Evolutionary conservation across 169 alveolate species (phyloP).

Genomic region (Theileria luwenshuni): DNA sequence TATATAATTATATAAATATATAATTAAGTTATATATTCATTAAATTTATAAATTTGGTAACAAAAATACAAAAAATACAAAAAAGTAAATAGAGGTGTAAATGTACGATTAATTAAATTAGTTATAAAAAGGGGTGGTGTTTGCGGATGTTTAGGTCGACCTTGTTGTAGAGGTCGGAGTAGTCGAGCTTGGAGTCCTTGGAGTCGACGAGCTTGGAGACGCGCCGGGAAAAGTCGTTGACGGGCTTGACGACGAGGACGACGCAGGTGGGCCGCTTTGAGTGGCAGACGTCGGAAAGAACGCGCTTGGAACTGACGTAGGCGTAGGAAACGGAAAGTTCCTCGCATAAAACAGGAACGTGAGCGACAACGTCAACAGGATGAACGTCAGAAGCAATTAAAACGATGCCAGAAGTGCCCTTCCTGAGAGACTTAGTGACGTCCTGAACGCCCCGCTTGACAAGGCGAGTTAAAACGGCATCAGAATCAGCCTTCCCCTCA

Average conservation of each 20-base stretch:
- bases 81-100: background rate
- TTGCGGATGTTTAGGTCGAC: constrained; percentile 59
- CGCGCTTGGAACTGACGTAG: constrained; percentile 89
- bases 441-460: constrained; percentile 94
- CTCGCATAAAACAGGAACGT: constrained; percentile 94
- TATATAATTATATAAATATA: too few relatives aligned
- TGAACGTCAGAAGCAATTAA: constrained; percentile 94
- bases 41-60: too few relatives aligned
- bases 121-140: constrained; percentile 70
- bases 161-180: constrained; percentile 66
- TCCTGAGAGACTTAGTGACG: constrained; percentile 92
- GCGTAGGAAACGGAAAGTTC: constrained; percentile 89
- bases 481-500: constrained; percentile 36
- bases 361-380: constrained; percentile 95
- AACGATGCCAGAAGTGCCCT: constrained; percentile 89
- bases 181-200: constrained; percentile 57
- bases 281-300: constrained; percentile 91
- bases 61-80: too few relatives aligned
- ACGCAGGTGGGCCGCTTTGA: constrained; percentile 95
- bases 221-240: constrained; percentile 43
- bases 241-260: constrained; percentile 83
- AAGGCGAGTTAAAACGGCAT: constrained; percentile 62
- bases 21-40: too few relatives aligned
- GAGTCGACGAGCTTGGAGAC: constrained; percentile 26
- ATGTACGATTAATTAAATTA: background rate